Evolutionary conservation across 352 stramenopile species (phyloP), one percentile per base, ranked within the genome.

Genomic region (Phytophthora megakarya): DNA sequence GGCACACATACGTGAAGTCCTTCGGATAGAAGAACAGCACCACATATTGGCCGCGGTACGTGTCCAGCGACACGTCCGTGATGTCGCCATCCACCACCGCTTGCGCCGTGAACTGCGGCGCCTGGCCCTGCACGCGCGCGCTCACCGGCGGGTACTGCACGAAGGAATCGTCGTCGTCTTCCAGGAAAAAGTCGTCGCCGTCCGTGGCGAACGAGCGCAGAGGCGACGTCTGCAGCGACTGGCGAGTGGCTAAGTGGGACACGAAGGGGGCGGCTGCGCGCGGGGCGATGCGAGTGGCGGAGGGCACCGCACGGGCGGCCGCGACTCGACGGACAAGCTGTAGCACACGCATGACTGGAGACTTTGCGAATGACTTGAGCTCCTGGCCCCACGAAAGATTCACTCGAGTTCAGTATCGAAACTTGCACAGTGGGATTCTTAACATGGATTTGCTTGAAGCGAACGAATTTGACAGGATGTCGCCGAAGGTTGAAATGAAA

Each of bases 11-110:
- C 57, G 87, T 93, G 51, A 95, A 95, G 64, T 95, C 90, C 79
- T 96, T 96, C 3, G 90, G 90, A 76, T 97, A 97, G 67, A 97
- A 97, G 70, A 97, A 93, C 26, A 97, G 62, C 63, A 96, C 88
- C 19, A 95, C 79, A 73, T 95, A 97, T 76, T 96, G 89, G 48
- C 90, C 90, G 38, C 78, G 74, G 80, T 89, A 97, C 60, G 91
- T 73, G 35, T 91, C 81, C 16, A 96, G 81, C 44, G 78, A 89
- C 18, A 97, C 59, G 35, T 93, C 70, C 22, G 78, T 80, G 70
- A 97, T 96, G 46, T 97, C 88, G 33, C 80, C 89, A 61, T 95
- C 80, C 32, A 90, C 56, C 9, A 97, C 85, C 5, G 84, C 90
- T 12, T 70, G 58, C 1, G 90, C 85, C 26, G 68, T 92, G 69